Base-by-base conservation (phyloP, 1,284 basidiomycete species). In the Ganoderma meredithae region DNA sequence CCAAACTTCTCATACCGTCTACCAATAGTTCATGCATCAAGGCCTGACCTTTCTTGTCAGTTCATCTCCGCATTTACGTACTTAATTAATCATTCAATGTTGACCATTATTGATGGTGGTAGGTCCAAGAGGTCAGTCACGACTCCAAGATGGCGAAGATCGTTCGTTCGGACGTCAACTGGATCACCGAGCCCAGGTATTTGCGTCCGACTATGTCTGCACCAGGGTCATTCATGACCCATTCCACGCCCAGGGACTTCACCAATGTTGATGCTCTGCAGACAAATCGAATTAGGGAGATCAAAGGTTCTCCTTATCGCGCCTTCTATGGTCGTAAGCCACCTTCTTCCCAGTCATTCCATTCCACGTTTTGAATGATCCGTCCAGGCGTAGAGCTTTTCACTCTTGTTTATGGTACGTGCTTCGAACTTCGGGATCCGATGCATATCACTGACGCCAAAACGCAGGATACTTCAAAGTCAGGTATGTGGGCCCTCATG, bases 81-180 rank as follows among this genome's bases (percentile, higher is more conserved):
- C 58, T 47, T 52, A 55, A 41, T 47, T 52, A 55, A 41, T 19
- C 63, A 60, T 27, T 64, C n/a, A 41, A 41, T 55, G 22, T 53
- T 13, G 52, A 56, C 66, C 70, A 47, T 41, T 13, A n/a, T n/a
- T 5, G 40, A 17, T 19, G 36, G 39, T 27, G 62, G 17, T 55
- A 94, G 91, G 86, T 96, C 65, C 86, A 88, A 75, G 93, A 96
- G 78, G 85, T 97, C 65, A 92, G 86, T 70, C 96, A 97, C 75
- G 95, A 96, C 74, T 81, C 86, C 8, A 92, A 88, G 75, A 83
- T 90, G 63, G 95, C 92, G 0, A 89, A 86, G 74, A 85, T 96
- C 39, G 78, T 90, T 6, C 85, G 88, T 64, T 86, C 91, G 10
- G 90, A 95, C 70, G 92, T 96, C 69, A 94, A 93, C 73, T 97